Percentiles rank a stretch among this genome's conserved stretches.
Conservation (phyloP, 768 basidiomycete species). For the Tylopilus plumbeoviolaceoides region DNA sequence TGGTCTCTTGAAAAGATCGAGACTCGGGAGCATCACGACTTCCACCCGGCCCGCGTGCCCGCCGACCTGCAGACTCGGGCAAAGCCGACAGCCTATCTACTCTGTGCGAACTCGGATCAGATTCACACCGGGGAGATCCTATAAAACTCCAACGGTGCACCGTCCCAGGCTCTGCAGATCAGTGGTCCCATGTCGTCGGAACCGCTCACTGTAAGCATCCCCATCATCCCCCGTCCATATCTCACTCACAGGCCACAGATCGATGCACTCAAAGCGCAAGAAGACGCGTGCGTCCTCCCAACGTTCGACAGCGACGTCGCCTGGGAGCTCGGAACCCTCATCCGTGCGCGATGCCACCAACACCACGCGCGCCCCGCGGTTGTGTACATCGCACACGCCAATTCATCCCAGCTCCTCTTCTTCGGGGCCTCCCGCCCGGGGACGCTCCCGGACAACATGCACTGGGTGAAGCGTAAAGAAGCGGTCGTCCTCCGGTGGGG, state of each 20-base stretch:
- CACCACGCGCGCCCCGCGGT: conserved; percentile 3
- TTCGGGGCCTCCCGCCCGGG: conserved; percentile 17
- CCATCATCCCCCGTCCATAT: too few relatives aligned
- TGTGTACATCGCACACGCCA: conserved; percentile 24
- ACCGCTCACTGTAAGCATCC: too few relatives aligned
- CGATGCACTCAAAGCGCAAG: conserved; percentile 25
- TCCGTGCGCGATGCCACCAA: conserved; percentile 20
- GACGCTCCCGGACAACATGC: conserved; percentile 23
- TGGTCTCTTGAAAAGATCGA: too few relatives aligned
- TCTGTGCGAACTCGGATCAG: too few relatives aligned
- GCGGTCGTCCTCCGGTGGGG: conserved; percentile 31
- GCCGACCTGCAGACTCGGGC: too few relatives aligned
- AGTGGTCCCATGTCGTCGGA: too few relatives aligned
- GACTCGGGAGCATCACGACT: too few relatives aligned
- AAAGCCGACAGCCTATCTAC: too few relatives aligned
- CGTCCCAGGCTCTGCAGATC: too few relatives aligned
- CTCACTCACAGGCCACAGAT: conserved; percentile 11
- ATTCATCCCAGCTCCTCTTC: conserved; percentile 30
- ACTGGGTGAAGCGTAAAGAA: conserved; percentile 34
- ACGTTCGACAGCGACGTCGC: conserved; percentile 31
- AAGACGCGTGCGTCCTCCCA: conserved; percentile 18
- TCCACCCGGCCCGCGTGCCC: too few relatives aligned
- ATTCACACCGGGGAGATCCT: too few relatives aligned
- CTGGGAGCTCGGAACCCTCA: conserved; percentile 29
- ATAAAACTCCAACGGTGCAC: too few relatives aligned